Percentiles rank a stretch among this genome's conserved stretches.
Conservation (phyloP, 2,329 filamentous ascomycete species). For the Talaromyces albobiverticillius region DNA sequence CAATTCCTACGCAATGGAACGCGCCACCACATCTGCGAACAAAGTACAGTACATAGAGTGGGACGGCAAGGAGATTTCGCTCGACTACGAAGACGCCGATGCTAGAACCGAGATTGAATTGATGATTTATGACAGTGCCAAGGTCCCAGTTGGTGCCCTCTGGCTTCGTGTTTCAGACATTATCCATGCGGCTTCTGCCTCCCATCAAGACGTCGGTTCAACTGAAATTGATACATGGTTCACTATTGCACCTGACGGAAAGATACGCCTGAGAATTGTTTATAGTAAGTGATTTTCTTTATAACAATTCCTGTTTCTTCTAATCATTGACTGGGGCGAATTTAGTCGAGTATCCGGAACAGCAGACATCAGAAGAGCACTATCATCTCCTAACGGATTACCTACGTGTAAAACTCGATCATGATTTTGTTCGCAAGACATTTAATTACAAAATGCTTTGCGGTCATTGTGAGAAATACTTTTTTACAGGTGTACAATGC, state of each 20-base stretch:
- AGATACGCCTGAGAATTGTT: constrained; percentile 1
- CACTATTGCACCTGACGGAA: not conserved
- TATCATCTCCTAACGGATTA: not conserved
- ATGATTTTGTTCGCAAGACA: not conserved
- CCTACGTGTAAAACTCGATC: not conserved
- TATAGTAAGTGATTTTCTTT: not conserved
- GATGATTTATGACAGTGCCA: not conserved
- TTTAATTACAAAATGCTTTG: constrained; percentile 6
- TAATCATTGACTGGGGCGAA: not conserved
- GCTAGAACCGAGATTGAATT: constrained; percentile 5
- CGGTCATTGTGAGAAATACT: not conserved
- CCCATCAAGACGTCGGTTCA: not conserved
- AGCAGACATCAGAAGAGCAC: not conserved
- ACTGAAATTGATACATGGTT: constrained; percentile 1
- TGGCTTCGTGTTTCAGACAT: constrained; percentile 6
- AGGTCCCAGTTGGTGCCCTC: constrained; percentile 6
- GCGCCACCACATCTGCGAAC: not conserved
- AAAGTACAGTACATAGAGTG: not conserved
- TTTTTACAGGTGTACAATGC: not conserved
- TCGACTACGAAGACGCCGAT: not conserved
- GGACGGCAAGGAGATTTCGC: not conserved
- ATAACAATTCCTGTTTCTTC: not conserved
- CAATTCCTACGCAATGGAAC: not conserved
- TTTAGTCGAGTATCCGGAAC: not conserved
- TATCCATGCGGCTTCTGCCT: not conserved